Conservation (phyloP, 495 filamentous ascomycete genomes). For the Staphylotrichum tortipilum region DNA sequence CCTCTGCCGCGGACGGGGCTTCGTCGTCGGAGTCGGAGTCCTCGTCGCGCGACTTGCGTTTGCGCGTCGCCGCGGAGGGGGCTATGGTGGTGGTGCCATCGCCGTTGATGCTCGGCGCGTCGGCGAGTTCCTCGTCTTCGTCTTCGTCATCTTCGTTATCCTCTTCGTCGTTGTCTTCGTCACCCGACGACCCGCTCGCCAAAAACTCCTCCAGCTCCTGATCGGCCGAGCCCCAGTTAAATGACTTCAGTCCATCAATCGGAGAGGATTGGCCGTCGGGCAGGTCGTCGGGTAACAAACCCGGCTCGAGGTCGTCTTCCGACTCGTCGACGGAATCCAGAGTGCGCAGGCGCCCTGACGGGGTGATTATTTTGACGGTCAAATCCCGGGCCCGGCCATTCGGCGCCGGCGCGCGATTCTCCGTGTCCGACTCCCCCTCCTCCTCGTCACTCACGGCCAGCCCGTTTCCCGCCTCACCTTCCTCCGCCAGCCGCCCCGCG, state of each 20-base stretch:
- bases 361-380: conserved; percentile 14
- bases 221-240: conserved; percentile 56
- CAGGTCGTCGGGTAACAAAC: conserved; percentile 38
- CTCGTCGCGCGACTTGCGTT: conserved; percentile 19
- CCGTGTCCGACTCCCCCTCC: background rate
- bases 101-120: background rate
- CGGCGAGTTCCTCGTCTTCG: conserved; percentile 18
- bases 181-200: conserved; percentile 21
- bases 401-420: background rate
- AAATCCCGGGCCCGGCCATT: conserved; percentile 4
- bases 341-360: conserved; percentile 2
- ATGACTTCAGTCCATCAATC: conserved; percentile 43
- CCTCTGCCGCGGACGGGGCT: conserved; percentile 5
- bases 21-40: conserved; percentile 28
- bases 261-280: conserved; percentile 42
- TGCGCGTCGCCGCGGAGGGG: background rate
- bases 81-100: background rate
- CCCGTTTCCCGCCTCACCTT: background rate
- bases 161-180: conserved; percentile 25
- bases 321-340: conserved; percentile 16
- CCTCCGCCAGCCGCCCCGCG: conserved; percentile 32
- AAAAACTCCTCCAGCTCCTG: conserved; percentile 75
- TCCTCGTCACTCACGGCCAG: background rate
- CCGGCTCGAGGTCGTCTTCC: conserved; percentile 37
- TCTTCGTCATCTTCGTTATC: conserved; percentile 27